These are phyloP conservation scores for Sugiyamaella sp. DNA, from an alignment of 1,139 yeast genomes.

Conservation along the genomic window DNA sequence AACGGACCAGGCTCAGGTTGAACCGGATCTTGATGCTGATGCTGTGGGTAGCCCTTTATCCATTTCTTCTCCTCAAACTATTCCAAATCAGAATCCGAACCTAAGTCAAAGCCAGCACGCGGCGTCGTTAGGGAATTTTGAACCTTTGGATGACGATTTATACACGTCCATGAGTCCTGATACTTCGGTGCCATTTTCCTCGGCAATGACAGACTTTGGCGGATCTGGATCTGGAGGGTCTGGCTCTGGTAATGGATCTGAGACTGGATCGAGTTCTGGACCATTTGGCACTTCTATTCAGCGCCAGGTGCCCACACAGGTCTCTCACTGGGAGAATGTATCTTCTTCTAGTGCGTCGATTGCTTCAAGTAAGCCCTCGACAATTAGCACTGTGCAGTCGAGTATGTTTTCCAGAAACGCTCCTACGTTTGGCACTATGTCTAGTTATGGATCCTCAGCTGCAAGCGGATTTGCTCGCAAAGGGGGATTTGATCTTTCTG, in stretches of 20 bases:
- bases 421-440: constrained; percentile 21
- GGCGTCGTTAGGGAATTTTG: neutral
- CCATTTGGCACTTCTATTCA: constrained; percentile 5
- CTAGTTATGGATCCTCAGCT: constrained; percentile 20
- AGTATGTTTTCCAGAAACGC: constrained; percentile 34
- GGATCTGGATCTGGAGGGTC: neutral
- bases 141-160: constrained; percentile 9
- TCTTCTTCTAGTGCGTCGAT: constrained; percentile 24
- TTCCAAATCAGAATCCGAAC: constrained; percentile 8
- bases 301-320: neutral
- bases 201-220: no score
- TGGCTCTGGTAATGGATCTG: neutral
- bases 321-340: constrained; percentile 13
- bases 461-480: constrained; percentile 10
- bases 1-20: neutral
- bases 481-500: constrained; percentile 10
- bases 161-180: constrained; percentile 8
- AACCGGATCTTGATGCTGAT: neutral
- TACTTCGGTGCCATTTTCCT: neutral
- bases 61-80: constrained; percentile 12
- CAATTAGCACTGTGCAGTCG: constrained; percentile 28
- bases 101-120: neutral
- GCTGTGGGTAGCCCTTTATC: constrained; percentile 10
- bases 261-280: neutral
- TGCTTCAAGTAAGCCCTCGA: constrained; percentile 26